Evolutionary conservation across 1,139 yeast genomes (phyloP).

Genomic region (Tardiomyces blankii): DNA sequence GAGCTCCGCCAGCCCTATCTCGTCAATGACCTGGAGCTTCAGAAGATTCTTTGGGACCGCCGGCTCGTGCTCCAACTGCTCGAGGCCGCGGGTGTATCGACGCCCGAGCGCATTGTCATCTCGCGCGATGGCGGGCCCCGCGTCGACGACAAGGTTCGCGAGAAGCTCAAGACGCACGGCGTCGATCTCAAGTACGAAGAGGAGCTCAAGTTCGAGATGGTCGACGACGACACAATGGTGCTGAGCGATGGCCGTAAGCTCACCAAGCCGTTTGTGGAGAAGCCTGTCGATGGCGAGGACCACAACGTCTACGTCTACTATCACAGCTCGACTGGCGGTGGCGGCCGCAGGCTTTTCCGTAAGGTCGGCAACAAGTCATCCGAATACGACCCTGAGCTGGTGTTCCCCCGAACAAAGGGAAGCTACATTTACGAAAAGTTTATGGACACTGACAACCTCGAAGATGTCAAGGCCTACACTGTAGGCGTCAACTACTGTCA

Average conservation of each 20-base stretch:
- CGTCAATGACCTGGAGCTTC: conserved; percentile 83
- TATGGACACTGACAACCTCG: conserved; percentile 97
- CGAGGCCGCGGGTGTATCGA: conserved; percentile 73
- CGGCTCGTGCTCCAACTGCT: conserved; percentile 75
- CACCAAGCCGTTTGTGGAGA: conserved; percentile 90
- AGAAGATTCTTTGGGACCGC: conserved; percentile 94
- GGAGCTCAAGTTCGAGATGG: conserved; percentile 58
- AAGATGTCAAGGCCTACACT: conserved; percentile 97
- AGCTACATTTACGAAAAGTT: conserved; percentile 88
- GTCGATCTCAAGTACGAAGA: conserved; percentile 50
- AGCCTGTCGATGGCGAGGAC: conserved; percentile 98
- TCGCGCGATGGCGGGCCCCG: conserved; percentile 96
- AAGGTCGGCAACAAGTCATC: conserved; percentile 96
- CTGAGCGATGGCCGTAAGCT: conserved; percentile 58
- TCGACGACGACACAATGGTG: conserved; percentile 66
- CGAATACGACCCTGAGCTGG: conserved; percentile 80
- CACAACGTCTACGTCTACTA: conserved; percentile 94
- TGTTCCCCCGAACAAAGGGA: conserved; percentile 74
- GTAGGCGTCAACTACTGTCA: conserved; percentile 88
- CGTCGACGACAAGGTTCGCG: conserved; percentile 52
- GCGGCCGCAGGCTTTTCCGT: conserved; percentile 88
- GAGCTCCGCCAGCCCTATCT: conserved; percentile 81
- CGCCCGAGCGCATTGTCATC: conserved; percentile 79
- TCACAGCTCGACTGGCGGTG: conserved; percentile 85
- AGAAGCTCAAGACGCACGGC: conserved; percentile 49